These are phyloP conservation scores for Arthrobotrys entomopaga DNA, from an alignment of 2,329 filamentous ascomycete genomes.

Conservation along the genomic window DNA sequence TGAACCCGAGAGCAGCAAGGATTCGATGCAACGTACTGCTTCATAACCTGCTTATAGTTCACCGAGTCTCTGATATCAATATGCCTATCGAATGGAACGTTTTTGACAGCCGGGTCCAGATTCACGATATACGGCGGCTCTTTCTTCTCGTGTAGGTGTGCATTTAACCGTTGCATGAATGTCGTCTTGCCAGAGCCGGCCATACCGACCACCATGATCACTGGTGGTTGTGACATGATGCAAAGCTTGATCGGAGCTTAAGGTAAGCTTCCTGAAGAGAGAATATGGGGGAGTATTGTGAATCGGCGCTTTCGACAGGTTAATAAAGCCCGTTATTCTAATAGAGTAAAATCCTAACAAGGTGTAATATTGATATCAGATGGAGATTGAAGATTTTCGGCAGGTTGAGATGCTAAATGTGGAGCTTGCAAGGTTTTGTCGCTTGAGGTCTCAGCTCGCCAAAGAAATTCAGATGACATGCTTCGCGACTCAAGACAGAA, in stretches of 20 bases:
- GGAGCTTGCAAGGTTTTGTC: conserved; percentile 52
- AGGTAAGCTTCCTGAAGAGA: not conserved
- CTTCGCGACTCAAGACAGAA: conserved; percentile 4
- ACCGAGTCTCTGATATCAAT: conserved; percentile 99
- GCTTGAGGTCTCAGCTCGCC: conserved; percentile 25
- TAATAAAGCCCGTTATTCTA: not conserved
- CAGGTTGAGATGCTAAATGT: conserved; percentile 28
- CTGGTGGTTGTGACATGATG: conserved; percentile 46
- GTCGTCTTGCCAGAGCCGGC: conserved; percentile 97
- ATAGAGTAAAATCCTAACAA: not conserved
- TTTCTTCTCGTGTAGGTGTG: conserved; percentile 83
- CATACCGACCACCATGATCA: conserved; percentile 55
- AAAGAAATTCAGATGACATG: conserved; percentile 10
- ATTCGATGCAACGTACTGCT: conserved; percentile 74
- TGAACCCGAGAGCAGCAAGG: too few species aligned
- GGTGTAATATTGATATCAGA: not conserved
- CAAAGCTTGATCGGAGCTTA: conserved; percentile 22
- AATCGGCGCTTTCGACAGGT: too few species aligned
- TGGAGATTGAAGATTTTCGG: conserved; percentile 30
- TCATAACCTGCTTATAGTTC: conserved; percentile 99
- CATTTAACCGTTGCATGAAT: conserved; percentile 98
- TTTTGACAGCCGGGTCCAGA: conserved; percentile 92
- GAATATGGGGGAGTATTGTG: too few species aligned
- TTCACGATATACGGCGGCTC: conserved; percentile 94
- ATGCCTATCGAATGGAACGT: conserved; percentile 93